Percentiles rank a stretch among this genome's conserved stretches.
Evolutionary conservation across 495 filamentous ascomycete species (phyloP).

Genomic region (Hyphodiscus hymeniophilus): DNA sequence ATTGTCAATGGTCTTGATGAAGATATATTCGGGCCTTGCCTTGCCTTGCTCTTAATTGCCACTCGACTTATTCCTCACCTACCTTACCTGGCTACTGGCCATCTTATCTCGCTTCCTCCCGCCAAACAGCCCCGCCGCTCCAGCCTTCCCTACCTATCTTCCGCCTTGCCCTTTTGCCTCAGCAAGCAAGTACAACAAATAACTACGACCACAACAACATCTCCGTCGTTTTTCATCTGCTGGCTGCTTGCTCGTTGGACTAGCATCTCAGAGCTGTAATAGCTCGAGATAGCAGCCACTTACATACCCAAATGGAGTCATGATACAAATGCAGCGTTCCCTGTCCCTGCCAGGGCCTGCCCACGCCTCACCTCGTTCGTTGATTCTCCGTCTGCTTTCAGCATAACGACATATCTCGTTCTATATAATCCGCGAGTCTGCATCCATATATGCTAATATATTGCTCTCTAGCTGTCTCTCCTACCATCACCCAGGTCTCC

Average conservation of each 20-base stretch:
- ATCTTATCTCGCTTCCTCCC: too few species aligned
- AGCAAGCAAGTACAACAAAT: too few species aligned
- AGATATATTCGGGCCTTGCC: too few species aligned
- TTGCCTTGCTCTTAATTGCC: too few species aligned
- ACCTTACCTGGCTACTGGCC: too few species aligned
- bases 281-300: conserved; percentile 22
- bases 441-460: conserved; percentile 10
- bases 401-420: neutral
- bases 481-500: conserved; percentile 24
- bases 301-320: conserved; percentile 24
- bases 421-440: neutral
- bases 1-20: too few species aligned
- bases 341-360: conserved; percentile 28
- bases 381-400: neutral
- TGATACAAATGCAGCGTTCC: conserved; percentile 27
- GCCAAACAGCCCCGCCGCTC: too few species aligned
- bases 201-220: too few species aligned
- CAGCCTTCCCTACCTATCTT: too few species aligned
- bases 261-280: conserved; percentile 21
- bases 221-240: neutral
- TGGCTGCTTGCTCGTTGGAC: neutral
- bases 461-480: conserved; percentile 18
- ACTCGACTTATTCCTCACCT: too few species aligned
- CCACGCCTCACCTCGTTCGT: conserved; percentile 29
- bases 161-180: too few species aligned